Evolutionary conservation across 441 rosid genomes (phyloP), one percentile per base, ranked within the genome.

Genomic region (Erysimum cheiri): DNA sequence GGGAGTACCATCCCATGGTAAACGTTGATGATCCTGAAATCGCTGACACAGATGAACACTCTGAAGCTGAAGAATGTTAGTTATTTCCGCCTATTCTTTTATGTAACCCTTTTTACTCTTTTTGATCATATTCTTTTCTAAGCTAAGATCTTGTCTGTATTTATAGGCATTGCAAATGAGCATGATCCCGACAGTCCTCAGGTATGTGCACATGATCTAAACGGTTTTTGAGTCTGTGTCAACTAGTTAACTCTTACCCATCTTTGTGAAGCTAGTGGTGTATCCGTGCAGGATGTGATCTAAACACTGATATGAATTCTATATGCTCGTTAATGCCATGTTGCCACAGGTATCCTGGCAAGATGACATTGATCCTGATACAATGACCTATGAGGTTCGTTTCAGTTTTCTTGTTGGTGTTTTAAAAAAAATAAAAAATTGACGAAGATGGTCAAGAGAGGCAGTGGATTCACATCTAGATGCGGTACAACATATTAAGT

Each of bases 341-440:
- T 73, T 82, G 68, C 73, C 74, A 66, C 87, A 87, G 90, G 85
- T 80, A 63, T 80, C 79, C 80, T 85, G 89, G 90, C 90, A 85
- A 81, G 93, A 84, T 69, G 78, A 77, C 54, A 46, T 88, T 39
- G 86, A 85, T 81, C 90, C 82, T 9, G 90, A 88, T 70, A 80
- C 79, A 77, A 88, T 85, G 93, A 81, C 89, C 67, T 86, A 86
- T 60, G 90, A 85, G 90, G 90, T 88, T 81, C 36, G 86, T 65
- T 64, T 66, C 48, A 54, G 22, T 40, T 22, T 55, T 13, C 52
- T 17, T 39, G 54, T 39, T 4, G 26, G 13, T 56, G 11, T 10
- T 22, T 32, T 31, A 0, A 9, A 9, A 8, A 2, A 35, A 2
- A 35, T 8, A 35, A 8, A 35, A 35, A 50, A 35, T 13, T 43